These are phyloP conservation scores for Neurospora sp. DNA, from an alignment of 495 filamentous ascomycete species.

Conservation along the genomic window DNA sequence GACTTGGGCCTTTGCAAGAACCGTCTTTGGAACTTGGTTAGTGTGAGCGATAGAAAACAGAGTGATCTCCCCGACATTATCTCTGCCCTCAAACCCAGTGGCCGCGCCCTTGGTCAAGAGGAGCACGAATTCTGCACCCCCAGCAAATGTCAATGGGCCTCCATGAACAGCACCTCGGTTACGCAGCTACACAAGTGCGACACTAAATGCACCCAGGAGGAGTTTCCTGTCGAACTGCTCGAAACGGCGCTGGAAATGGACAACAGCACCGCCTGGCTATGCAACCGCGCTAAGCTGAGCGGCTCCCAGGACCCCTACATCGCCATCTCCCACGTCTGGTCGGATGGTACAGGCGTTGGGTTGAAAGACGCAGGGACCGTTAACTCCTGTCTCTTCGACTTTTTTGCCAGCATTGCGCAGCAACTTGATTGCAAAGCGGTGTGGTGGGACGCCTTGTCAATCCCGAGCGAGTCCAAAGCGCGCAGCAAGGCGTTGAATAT, in stretches of 20 bases:
- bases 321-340: constrained; percentile 17
- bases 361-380: constrained; percentile 2
- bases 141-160: neutral
- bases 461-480: constrained; percentile 5
- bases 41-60: neutral
- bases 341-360: constrained; percentile 13
- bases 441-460: constrained; percentile 11
- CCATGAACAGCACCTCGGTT: neutral
- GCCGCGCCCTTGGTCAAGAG: neutral
- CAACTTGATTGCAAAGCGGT: constrained; percentile 6
- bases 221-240: neutral
- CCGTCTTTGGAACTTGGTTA: neutral
- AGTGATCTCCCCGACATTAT: neutral
- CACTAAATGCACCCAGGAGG: neutral
- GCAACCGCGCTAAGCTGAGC: neutral
- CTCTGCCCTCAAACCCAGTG: neutral
- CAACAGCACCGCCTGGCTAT: neutral
- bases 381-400: constrained; percentile 11
- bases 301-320: constrained; percentile 1
- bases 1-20: neutral
- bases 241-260: constrained; percentile 1
- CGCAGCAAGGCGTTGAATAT: constrained; percentile 7
- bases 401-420: constrained; percentile 5
- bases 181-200: neutral
- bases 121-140: neutral